Base-by-base conservation (phyloP, 2,329 filamentous ascomycete genomes). In the Colletotrichum viniferum region DNA sequence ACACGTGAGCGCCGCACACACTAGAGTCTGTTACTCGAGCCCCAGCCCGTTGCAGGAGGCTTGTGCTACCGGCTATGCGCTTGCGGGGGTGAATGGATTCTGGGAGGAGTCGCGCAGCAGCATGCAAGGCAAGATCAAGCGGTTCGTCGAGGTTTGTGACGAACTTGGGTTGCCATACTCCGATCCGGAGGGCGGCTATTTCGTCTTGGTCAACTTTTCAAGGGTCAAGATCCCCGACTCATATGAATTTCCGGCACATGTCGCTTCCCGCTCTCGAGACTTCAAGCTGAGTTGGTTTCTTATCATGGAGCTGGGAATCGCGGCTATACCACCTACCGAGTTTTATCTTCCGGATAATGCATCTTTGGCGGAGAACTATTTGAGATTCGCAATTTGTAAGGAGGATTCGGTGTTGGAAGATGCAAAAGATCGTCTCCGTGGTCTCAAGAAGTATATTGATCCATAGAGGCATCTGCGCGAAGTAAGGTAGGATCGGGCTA, bases 201-300 rank as follows among this genome's bases (percentile, higher is more conserved):
- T 99, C 82, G 95, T 99, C 55, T 91, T 99, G 69, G 97, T 95
- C 78, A 99, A 99, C 87, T 93, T 98, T 89, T 88, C 91, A 72
- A 96, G 96, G 82, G 95, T 99, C 72, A 92, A 94, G 82, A 83
- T 99, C 5, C 97, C 97, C 0, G 90, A 89, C 5, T 92, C 92
- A 82, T 99, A 98, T 83, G 91, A 93, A 0, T 98, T 98, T 88
- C 97, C 97, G 30, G 89, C 93, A 2, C 95, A 98, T 82, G 96
- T 99, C 48, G 94, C 94, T 13, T 92, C 89, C 81, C 91, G 97
- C 2, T 95, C 97, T 26, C 90, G 97, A 34, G 97, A 99, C 84
- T 99, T 98, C 87, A 95, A 98, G 88, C 90, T 99, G 62, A 92
- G 93, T 43, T 99, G 96, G 96, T 98, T 98, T 87, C 86, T 98